Percentiles rank a stretch among this genome's conserved stretches.
These are phyloP conservation scores for Alternaria panax DNA, from an alignment of 2,329 filamentous ascomycete species.

Conservation along the genomic window DNA sequence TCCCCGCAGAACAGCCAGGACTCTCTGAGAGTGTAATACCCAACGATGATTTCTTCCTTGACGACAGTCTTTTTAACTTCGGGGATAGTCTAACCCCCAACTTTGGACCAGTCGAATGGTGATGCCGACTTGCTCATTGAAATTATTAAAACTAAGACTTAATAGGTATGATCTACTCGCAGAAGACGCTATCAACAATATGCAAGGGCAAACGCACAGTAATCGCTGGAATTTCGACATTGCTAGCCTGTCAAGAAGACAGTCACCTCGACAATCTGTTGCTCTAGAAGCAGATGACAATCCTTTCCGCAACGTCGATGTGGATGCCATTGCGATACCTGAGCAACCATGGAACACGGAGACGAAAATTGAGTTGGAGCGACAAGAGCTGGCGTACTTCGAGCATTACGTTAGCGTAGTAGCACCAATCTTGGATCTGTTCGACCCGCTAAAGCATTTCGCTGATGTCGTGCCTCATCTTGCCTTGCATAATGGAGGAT, in stretches of 20 bases:
- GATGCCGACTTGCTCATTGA: neutral
- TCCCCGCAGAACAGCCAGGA: conserved; percentile 18
- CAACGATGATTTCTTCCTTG: conserved; percentile 34
- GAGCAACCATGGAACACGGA: conserved; percentile 36
- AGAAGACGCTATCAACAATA: conserved; percentile 49
- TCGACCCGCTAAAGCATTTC: conserved; percentile 52
- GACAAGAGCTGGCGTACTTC: conserved; percentile 50
- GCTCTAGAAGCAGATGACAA: conserved; percentile 35
- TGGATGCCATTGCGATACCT: conserved; percentile 9
- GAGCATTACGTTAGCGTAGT: conserved; percentile 50
- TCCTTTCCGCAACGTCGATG: conserved; percentile 7
- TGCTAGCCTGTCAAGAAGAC: conserved; percentile 54
- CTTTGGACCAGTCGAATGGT: conserved; percentile 56
- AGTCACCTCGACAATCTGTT: conserved; percentile 34
- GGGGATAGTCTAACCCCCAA: conserved; percentile 45
- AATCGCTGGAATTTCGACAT: conserved; percentile 51
- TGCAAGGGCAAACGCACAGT: conserved; percentile 41
- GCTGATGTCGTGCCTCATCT: conserved; percentile 42
- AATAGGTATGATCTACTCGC: conserved; percentile 54
- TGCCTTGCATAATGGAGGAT: conserved; percentile 62
- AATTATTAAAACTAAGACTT: neutral
- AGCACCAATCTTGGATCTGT: conserved; percentile 54
- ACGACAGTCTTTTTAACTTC: conserved; percentile 36
- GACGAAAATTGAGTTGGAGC: conserved; percentile 35
- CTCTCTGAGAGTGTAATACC: conserved; percentile 28